Percentiles rank a stretch among this genome's conserved stretches.
Conservation (phyloP, 129 eudicot species). For the Glebionis coronaria region DNA sequence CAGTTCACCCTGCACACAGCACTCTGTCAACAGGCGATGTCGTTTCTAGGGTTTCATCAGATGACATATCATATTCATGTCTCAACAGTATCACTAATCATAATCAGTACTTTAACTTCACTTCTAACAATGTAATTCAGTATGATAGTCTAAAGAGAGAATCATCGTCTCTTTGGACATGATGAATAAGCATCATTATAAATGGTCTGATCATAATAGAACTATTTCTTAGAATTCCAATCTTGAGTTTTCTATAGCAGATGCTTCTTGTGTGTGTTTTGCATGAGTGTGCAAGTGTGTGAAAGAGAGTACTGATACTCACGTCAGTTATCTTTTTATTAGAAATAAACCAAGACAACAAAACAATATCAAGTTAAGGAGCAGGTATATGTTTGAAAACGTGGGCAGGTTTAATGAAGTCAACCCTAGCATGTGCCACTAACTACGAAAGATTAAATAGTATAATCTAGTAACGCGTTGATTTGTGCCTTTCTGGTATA, state of each 20-base stretch:
- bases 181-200: slow-evolving; percentile 22
- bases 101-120: slow-evolving; percentile 42
- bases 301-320: slow-evolving; percentile 28
- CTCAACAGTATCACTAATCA: slow-evolving; percentile 38
- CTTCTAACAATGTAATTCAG: slow-evolving; percentile 45
- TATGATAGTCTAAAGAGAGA: slow-evolving; percentile 56
- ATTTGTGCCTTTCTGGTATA: slow-evolving; percentile 14
- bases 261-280: slow-evolving; percentile 15
- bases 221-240: slow-evolving; percentile 4
- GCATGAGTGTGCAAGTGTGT: slow-evolving; percentile 24
- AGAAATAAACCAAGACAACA: slow-evolving; percentile 16
- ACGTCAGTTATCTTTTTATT: slow-evolving; percentile 18
- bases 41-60: slow-evolving; percentile 15
- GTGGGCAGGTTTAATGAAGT: slow-evolving; percentile 47
- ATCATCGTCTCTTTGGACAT: slow-evolving; percentile 62
- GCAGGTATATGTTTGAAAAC: slow-evolving; percentile 32
- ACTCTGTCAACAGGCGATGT: slow-evolving; percentile 16
- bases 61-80: slow-evolving; percentile 40
- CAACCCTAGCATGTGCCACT: slow-evolving; percentile 59
- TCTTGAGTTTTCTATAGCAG: slow-evolving; percentile 7
- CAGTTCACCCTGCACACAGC: slow-evolving; percentile 12
- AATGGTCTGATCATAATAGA: slow-evolving; percentile 39
- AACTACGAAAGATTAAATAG: background rate
- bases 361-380: slow-evolving; percentile 25
- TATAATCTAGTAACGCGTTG: background rate